Evolutionary conservation across 768 basidiomycete genomes (phyloP), one percentile per base, ranked within the genome.

Genomic region (Tricholoma furcatifolium): DNA sequence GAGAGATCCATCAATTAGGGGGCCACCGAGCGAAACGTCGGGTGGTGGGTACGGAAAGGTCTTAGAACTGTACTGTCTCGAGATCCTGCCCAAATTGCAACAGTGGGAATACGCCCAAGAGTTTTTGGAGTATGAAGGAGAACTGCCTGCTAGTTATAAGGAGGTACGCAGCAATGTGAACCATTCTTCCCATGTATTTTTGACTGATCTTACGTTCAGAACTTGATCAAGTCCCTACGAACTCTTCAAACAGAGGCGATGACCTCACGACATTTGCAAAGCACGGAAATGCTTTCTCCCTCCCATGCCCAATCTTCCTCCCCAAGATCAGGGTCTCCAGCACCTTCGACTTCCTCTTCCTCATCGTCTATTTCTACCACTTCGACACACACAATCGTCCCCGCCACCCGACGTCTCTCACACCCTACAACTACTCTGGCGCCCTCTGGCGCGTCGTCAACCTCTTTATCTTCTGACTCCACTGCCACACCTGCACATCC

Each of bases 91-190:
- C 0, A 80, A 81, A 43, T 65, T 93, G 23, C 81, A 80, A 43
- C 84, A 90, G 61, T 93, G 91, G 91, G 83, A 85, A 17, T 90
- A 91, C 60, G 88, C 85, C 14, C 76, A 72, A 47, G 88, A 90
- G 57, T 92, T 91, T 63, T 63, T 93, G 53, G 73, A 79, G 36
- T 88, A 87, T 58, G 91, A 93, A 63, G 72, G 72, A 21, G 88
- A 92, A 61, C 72, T 93, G 23, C 59, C 76, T 15, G 58, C 64
- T 1, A 69, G 74, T 17, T 71, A 66, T 45, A 75, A 81, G 68
- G 72, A 78, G 72, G 91, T 91, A 62, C 48, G 72, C 67, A 4
- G n/a, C 11, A 8, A 10, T 15, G 12, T 60, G 5, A 15, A 18
- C 41, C 31, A 36, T 50, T 38, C 51, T 48, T 9, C n/a, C 20